These are phyloP conservation scores for Nannizziopsis barbatae DNA, from an alignment of 2,329 filamentous ascomycete genomes.

Conservation along the genomic window DNA sequence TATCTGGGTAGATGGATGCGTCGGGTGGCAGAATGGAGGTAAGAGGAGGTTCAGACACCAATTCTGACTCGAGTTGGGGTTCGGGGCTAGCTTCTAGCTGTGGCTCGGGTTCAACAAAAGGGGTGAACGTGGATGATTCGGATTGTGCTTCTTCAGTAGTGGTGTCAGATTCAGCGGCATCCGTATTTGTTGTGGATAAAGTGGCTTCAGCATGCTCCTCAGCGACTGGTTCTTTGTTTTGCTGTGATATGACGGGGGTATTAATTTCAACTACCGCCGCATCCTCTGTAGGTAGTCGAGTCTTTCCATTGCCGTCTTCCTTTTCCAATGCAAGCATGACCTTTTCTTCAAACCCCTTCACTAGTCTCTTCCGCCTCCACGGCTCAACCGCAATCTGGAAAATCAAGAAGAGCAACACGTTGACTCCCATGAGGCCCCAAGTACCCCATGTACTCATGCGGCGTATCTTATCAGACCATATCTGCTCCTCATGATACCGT, in stretches of 20 bases:
- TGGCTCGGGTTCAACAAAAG: not conserved
- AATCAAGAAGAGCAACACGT: constrained; percentile 76
- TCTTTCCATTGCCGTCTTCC: constrained; percentile 34
- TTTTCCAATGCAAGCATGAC: constrained; percentile 60
- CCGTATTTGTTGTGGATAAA: constrained; percentile 3
- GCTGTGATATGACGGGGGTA: not conserved
- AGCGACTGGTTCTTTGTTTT: not conserved
- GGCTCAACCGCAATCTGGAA: constrained; percentile 87
- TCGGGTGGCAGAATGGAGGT: constrained; percentile 19
- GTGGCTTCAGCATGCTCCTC: constrained; percentile 8
- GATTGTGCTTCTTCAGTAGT: constrained; percentile 5
- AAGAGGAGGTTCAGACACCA: constrained; percentile 17
- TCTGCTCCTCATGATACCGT: constrained; percentile 96
- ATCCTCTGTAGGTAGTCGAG: constrained; percentile 10
- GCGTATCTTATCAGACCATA: constrained; percentile 96
- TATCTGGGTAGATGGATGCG: constrained; percentile 25
- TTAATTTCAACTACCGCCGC: constrained; percentile 4
- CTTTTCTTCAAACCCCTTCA: constrained; percentile 71
- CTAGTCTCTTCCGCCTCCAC: constrained; percentile 71
- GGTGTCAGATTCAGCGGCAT: not conserved
- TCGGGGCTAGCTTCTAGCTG: not conserved
- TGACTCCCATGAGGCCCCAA: constrained; percentile 95
- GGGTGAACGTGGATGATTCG: constrained; percentile 5
- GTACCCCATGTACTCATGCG: constrained; percentile 97
- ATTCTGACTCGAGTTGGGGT: constrained; percentile 6